Base-by-base conservation (phyloP, 176 grass and related monocot species). In the Oryza punctata region DNA sequence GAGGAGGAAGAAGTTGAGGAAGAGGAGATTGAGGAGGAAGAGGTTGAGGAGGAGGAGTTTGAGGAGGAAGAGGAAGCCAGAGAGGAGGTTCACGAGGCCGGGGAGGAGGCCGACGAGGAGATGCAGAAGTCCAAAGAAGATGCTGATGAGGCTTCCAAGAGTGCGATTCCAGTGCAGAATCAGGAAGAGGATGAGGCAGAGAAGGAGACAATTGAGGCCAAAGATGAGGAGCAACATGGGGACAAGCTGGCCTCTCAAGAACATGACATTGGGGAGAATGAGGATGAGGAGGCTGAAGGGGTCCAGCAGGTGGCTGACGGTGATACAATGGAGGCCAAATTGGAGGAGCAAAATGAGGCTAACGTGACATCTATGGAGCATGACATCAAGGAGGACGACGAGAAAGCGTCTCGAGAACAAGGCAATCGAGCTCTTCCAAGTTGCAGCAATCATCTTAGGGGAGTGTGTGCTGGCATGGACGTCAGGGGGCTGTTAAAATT, bases 381-480 rank as follows among this genome's bases (percentile, higher is more conserved):
- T 2, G 19, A 38, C 32, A 37, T 59, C 35, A 26, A 61, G 50
- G 67, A 21, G 33, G 49, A 41, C 7, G 15, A 69, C 3, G 1
- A 2, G 25, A 28, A 60, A 25, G 63, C 59, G 12, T 88, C 61
- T 57, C 7, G 0, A 11, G 38, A 60, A 38, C 57, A 15, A 47
- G 60, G 33, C 37, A 30, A 12, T 68, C 41, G n/a, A 9, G 16
- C 32, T 57, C 69, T 74, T 65, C 19, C 82, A 37, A 7, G 19
- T 25, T 25, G 10, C 26, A 12, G 7, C 11, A 70, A 70, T 49
- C 16, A 81, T 47, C 63, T 81, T 29, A 67, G 12, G 18, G 16
- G 16, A 12, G 72, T 74, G 25, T 85, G 66, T 0, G 15, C 40
- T 65, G 38, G 15, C 30, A 93, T 88, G 88, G 75, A 93, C 38